Evolutionary conservation across 129 eudicot genomes (phyloP).

Genomic region (Flaveria brownii): DNA sequence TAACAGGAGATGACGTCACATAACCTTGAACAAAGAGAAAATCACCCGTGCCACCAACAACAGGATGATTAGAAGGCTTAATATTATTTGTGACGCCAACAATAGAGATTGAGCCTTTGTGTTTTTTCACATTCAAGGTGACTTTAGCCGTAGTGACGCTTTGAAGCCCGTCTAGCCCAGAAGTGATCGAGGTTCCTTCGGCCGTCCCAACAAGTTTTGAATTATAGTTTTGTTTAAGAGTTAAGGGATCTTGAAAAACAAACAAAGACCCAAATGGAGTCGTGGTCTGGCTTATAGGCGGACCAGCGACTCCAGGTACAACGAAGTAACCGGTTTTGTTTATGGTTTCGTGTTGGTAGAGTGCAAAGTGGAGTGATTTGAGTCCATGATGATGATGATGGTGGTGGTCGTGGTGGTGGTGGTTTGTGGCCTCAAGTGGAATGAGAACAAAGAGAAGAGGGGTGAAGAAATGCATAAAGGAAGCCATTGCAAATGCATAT

Average conservation of each 20-base stretch:
- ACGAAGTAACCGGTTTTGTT: conserved; percentile 51
- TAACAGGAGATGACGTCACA: conserved; percentile 53
- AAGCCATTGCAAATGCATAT: conserved; percentile 31
- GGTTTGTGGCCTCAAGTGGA: conserved; percentile 34
- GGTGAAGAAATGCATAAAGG: conserved; percentile 29
- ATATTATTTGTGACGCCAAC: conserved; percentile 47
- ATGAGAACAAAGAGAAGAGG: conserved; percentile 30
- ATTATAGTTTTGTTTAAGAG: conserved; percentile 36
- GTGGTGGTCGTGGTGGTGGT: conserved; percentile 16
- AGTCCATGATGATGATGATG: conserved; percentile 37
- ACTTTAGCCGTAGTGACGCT: conserved; percentile 43
- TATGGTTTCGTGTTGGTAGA: conserved; percentile 56
- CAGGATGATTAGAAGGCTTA: conserved; percentile 52
- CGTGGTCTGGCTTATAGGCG: conserved; percentile 42
- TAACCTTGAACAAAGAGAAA: conserved; percentile 63
- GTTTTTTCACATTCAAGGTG: conserved; percentile 38
- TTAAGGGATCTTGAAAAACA: conserved; percentile 52
- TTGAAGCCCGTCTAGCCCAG: conserved; percentile 57
- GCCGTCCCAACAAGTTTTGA: conserved; percentile 47
- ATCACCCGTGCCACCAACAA: conserved; percentile 68
- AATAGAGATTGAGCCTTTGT: conserved; percentile 51
- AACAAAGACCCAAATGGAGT: conserved; percentile 56
- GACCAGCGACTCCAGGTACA: conserved; percentile 48
- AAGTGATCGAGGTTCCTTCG: conserved; percentile 50
- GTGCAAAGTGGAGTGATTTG: conserved; percentile 54